phyloP scores from a whole-genome alignment of 441 rosid species.

The Croton setiger region DNA sequence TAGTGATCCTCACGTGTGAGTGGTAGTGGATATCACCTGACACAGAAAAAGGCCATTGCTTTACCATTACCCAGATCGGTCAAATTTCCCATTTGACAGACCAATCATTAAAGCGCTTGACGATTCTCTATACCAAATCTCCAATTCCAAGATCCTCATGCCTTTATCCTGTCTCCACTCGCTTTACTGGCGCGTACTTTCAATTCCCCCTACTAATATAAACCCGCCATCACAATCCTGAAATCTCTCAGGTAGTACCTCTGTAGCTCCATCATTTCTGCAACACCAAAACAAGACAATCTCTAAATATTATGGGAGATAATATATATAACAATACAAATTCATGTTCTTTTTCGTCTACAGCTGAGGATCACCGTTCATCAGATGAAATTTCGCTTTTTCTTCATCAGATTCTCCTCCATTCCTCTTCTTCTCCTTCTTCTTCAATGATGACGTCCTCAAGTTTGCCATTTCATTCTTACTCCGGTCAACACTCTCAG shows the following conservation, averaged over 20 bases:
- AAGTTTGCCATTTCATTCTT: neutral
- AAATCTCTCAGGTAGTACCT: neutral
- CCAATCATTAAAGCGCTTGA: constrained; percentile 22
- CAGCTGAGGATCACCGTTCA: constrained; percentile 21
- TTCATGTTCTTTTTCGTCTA: constrained; percentile 26
- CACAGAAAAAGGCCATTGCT: constrained; percentile 8
- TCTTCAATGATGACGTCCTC: constrained; percentile 14
- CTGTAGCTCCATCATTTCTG: neutral
- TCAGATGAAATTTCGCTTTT: constrained; percentile 60
- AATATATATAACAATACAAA: constrained; percentile 1
- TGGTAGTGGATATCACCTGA: constrained; percentile 14
- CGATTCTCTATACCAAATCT: neutral
- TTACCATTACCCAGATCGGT: neutral
- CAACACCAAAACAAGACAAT: neutral
- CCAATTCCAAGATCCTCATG: neutral
- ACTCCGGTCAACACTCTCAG: constrained; percentile 20
- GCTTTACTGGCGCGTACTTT: constrained; percentile 12
- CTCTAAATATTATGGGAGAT: constrained; percentile 32
- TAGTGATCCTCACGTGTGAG: constrained; percentile 15
- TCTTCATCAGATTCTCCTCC: constrained; percentile 53
- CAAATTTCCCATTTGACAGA: constrained; percentile 15
- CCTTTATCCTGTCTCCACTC: neutral
- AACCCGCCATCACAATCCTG: neutral
- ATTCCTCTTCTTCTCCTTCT: constrained; percentile 41
- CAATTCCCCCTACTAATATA: neutral